Conservation (phyloP, 345 rosid genomes). For the Eucalyptus marginata region DNA sequence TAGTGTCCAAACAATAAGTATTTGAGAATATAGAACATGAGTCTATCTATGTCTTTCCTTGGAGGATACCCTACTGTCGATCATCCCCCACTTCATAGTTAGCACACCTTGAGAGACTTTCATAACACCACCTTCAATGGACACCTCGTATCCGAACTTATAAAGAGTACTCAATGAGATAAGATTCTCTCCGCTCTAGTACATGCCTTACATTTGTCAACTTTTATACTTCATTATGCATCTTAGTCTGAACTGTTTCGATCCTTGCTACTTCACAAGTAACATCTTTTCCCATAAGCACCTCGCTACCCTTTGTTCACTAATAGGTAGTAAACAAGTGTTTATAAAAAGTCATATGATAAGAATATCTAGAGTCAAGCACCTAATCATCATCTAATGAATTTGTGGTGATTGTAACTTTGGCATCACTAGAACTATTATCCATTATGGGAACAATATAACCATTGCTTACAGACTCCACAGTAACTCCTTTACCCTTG, state of each 20-base stretch:
- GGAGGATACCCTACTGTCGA: background rate
- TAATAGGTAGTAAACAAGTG: background rate
- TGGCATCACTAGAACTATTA: background rate
- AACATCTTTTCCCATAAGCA: background rate
- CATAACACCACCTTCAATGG: background rate
- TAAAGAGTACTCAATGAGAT: background rate
- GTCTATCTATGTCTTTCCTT: background rate
- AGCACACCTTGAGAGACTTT: background rate
- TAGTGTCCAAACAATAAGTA: background rate
- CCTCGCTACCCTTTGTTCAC: background rate
- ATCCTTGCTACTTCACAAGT: background rate
- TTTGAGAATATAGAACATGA: background rate
- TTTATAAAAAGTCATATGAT: background rate
- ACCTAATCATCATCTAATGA: background rate
- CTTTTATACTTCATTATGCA: background rate
- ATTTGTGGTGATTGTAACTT: background rate
- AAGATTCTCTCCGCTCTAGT: background rate
- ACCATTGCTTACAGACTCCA: background rate
- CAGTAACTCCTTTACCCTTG: background rate
- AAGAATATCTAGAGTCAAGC: background rate
- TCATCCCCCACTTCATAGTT: background rate
- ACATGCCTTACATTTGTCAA: background rate
- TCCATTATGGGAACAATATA: background rate
- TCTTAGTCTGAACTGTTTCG: background rate
- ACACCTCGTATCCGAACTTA: background rate